Conservation (phyloP, 1,284 basidiomycete species). For the Hypsizygus ulmarius region DNA sequence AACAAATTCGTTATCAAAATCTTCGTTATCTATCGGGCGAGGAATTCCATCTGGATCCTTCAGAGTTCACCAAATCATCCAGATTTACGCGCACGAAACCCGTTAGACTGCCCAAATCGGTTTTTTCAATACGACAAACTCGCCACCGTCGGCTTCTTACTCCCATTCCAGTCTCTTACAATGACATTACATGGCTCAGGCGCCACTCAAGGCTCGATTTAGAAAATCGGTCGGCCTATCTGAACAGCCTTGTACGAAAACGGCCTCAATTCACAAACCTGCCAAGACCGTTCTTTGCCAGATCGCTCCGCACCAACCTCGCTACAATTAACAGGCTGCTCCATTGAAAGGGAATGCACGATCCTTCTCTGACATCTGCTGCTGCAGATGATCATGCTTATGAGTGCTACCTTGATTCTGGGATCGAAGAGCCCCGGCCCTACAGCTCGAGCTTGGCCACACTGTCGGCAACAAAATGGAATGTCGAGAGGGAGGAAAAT, state of each 20-base stretch:
- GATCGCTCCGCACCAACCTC: constrained; percentile 23
- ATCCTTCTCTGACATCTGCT: background rate
- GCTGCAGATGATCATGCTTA: no score
- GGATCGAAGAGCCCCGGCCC: constrained; percentile 1
- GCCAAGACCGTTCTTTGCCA: constrained; percentile 28
- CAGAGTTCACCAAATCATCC: no score
- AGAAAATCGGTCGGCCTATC: constrained; percentile 19
- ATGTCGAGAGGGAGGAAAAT: constrained; percentile 49
- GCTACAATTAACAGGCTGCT: constrained; percentile 21
- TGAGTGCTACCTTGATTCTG: background rate
- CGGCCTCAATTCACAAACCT: constrained; percentile 9
- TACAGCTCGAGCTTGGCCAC: constrained; percentile 48
- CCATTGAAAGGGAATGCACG: constrained; percentile 11
- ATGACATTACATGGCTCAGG: constrained; percentile 19
- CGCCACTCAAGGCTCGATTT: constrained; percentile 16
- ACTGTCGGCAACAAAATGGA: constrained; percentile 51
- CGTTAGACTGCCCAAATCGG: background rate
- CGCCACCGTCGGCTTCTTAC: background rate
- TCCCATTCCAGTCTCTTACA: background rate
- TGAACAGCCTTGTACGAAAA: constrained; percentile 12
- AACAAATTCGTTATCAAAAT: constrained; percentile 11
- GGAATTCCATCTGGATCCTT: no score
- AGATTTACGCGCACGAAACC: background rate
- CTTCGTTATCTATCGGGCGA: background rate
- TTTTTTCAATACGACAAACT: background rate